Evolutionary conservation across 495 filamentous ascomycete species (phyloP).

Genomic region (Rusavskia elegans): DNA sequence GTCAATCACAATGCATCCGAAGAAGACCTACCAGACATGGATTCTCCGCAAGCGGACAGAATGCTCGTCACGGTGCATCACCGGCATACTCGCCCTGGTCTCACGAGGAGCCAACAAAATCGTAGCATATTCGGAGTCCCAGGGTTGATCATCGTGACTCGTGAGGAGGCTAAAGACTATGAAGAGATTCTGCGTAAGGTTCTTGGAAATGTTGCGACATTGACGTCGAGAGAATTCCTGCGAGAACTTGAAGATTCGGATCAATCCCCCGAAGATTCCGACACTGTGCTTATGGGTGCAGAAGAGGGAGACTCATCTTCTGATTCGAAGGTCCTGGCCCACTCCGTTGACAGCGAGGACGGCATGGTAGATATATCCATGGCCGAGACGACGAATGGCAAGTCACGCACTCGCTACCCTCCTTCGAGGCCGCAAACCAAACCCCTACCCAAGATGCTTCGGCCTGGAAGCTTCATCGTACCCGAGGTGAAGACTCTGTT

Average conservation of each 20-base stretch:
- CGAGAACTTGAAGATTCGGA: slow-evolving; percentile 25
- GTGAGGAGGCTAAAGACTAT: slow-evolving; percentile 44
- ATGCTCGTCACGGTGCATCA: slow-evolving; percentile 72
- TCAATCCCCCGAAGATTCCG: slow-evolving; percentile 42
- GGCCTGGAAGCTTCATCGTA: slow-evolving; percentile 31
- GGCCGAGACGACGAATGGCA: slow-evolving; percentile 36
- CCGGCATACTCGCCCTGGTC: slow-evolving; percentile 33
- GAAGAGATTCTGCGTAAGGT: slow-evolving; percentile 48
- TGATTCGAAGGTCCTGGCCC: slow-evolving; percentile 53
- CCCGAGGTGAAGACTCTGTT: slow-evolving; percentile 52
- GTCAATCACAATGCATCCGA: slow-evolving; percentile 27
- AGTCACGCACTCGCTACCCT: slow-evolving; percentile 4
- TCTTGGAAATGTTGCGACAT: slow-evolving; percentile 33
- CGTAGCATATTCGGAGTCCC: slow-evolving; percentile 36
- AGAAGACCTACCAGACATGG: slow-evolving; percentile 40
- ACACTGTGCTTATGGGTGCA: slow-evolving; percentile 52
- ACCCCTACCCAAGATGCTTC: slow-evolving; percentile 28
- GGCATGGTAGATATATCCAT: slow-evolving; percentile 83
- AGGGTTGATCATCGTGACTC: slow-evolving; percentile 40
- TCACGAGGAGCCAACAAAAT: slow-evolving; percentile 24
- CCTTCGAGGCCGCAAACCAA: slow-evolving; percentile 18
- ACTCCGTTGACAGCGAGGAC: slow-evolving; percentile 76
- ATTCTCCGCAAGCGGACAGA: slow-evolving; percentile 48
- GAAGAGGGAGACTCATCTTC: slow-evolving; percentile 59
- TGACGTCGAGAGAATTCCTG: slow-evolving; percentile 49